A percentile compares a stretch with the other conserved stretches of the same genome.
phyloP scores from a whole-genome alignment of 495 filamentous ascomycete genomes.

The Mytilinidion resinicola region DNA sequence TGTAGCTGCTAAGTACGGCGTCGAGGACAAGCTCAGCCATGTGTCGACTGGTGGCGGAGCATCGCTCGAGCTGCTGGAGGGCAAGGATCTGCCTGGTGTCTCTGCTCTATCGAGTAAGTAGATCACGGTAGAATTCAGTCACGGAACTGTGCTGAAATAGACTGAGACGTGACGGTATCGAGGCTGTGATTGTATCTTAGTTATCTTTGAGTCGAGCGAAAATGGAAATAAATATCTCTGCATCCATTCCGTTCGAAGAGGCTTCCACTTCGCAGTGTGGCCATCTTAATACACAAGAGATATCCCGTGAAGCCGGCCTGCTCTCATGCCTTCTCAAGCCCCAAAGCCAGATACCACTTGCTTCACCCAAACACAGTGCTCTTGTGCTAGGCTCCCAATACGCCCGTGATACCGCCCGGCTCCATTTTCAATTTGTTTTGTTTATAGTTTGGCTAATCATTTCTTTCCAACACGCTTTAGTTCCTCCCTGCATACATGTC shows the following conservation, averaged over 20 bases:
- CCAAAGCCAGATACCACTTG: background rate
- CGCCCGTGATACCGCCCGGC: background rate
- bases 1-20: conserved; percentile 93
- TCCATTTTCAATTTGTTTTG: background rate
- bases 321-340: background rate
- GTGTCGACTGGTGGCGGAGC: conserved; percentile 96
- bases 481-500: conserved; percentile 62
- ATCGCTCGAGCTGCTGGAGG: conserved; percentile 91
- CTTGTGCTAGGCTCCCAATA: background rate
- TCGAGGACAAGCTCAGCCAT: conserved; percentile 94
- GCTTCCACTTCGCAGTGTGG: too few relatives aligned
- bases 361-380: background rate
- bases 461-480: conserved; percentile 83
- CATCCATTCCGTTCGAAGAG: background rate
- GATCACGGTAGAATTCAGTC: conserved; percentile 12
- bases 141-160: conserved; percentile 20
- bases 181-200: conserved; percentile 26
- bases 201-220: conserved; percentile 1
- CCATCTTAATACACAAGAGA: too few relatives aligned
- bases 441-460: conserved; percentile 45
- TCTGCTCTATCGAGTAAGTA: conserved; percentile 88
- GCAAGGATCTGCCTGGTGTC: conserved; percentile 94
- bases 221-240: too few relatives aligned
- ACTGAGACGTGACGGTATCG: conserved; percentile 16
- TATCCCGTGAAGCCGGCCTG: too few relatives aligned